phyloP scores from a whole-genome alignment of 805 yeast genomes.

The Candida sphagnicola region DNA sequence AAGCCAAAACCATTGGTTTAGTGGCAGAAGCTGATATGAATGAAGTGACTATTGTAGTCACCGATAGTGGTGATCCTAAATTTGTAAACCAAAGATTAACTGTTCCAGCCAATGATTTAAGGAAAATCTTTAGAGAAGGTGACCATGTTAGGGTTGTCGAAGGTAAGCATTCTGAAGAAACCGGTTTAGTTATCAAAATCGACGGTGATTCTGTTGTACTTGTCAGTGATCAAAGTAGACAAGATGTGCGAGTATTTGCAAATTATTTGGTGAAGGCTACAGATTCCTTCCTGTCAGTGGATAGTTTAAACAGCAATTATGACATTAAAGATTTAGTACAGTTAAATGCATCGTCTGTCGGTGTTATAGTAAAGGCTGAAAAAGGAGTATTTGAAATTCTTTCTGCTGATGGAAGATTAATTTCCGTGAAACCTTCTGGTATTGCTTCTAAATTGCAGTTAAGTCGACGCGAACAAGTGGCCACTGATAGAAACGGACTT shows the following conservation, averaged over 20 bases:
- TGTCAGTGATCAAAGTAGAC: constrained; percentile 82
- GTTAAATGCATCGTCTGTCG: constrained; percentile 79
- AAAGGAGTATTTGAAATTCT: constrained; percentile 79
- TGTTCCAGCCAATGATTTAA: constrained; percentile 73
- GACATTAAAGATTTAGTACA: constrained; percentile 89
- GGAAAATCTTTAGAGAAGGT: constrained; percentile 86
- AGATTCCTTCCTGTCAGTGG: constrained; percentile 59
- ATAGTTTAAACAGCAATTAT: constrained; percentile 71
- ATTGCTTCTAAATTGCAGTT: constrained; percentile 72
- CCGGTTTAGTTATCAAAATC: constrained; percentile 86
- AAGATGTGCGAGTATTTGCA: constrained; percentile 89
- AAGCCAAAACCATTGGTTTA: constrained; percentile 80
- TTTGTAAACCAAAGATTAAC: constrained; percentile 62
- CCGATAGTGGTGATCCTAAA: constrained; percentile 54
- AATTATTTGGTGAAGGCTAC: constrained; percentile 87
- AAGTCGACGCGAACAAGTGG: constrained; percentile 65
- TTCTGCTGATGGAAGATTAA: constrained; percentile 74
- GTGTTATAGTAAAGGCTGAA: constrained; percentile 86
- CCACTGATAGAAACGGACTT: constrained; percentile 82
- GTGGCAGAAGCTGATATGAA: constrained; percentile 62
- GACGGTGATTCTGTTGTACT: constrained; percentile 84
- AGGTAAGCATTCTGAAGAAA: constrained; percentile 90
- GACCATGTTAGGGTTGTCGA: constrained; percentile 91
- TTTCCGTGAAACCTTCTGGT: constrained; percentile 73
- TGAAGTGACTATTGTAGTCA: constrained; percentile 49